Conservation (phyloP, 2,329 filamentous ascomycete species). For the Coleophoma crateriformis region DNA sequence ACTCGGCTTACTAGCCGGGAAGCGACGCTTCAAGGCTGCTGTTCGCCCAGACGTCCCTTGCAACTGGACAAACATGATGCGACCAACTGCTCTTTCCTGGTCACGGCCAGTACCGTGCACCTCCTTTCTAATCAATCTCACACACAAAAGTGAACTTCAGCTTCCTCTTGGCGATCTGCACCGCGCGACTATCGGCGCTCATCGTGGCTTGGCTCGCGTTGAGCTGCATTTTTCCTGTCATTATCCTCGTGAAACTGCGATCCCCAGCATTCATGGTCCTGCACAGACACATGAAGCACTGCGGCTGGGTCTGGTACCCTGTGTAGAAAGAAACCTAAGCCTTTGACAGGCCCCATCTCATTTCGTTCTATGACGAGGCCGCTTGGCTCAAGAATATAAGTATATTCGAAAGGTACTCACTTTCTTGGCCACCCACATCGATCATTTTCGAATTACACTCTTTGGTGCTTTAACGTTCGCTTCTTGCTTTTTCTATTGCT, state of each 20-base stretch:
- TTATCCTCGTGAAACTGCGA: too few species aligned
- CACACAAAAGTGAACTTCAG: too few species aligned
- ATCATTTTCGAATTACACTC: slow-evolving; percentile 19
- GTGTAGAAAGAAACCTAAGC: background rate
- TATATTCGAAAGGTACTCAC: background rate
- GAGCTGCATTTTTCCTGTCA: too few species aligned
- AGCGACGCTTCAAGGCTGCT: background rate
- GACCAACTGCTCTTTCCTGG: too few species aligned
- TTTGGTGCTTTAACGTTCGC: slow-evolving; percentile 15
- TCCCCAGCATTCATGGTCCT: background rate
- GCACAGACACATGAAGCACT: background rate
- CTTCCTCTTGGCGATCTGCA: too few species aligned
- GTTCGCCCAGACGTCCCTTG: background rate
- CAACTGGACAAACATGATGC: too few species aligned
- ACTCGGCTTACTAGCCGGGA: background rate
- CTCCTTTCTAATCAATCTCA: too few species aligned
- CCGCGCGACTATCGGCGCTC: too few species aligned
- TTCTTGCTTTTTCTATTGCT: slow-evolving; percentile 5
- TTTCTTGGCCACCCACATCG: slow-evolving; percentile 10
- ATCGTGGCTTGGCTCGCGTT: too few species aligned
- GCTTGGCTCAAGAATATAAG: background rate
- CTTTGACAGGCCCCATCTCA: background rate
- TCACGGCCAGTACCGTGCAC: too few species aligned
- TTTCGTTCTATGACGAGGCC: background rate
- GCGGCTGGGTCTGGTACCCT: background rate